These are phyloP conservation scores for Spinellus fusiger DNA, from an alignment of 192 early-diverging fungal species.

Conservation along the genomic window DNA sequence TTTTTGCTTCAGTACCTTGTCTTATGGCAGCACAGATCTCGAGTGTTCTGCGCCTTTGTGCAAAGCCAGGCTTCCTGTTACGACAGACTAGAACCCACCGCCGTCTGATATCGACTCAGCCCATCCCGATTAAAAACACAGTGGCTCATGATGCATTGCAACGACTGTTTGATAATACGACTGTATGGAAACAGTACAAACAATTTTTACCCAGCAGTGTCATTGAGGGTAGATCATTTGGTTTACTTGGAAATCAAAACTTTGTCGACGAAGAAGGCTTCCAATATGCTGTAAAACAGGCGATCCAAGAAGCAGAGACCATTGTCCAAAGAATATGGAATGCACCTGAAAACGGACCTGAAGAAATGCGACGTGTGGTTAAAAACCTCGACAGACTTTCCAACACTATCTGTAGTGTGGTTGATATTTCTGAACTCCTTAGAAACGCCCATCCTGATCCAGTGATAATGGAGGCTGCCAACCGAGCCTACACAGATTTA, in stretches of 20 bases:
- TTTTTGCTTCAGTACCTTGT: neutral
- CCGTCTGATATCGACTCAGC: too few species aligned
- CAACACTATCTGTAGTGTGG: slow-evolving; percentile 83
- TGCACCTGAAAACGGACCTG: slow-evolving; percentile 38
- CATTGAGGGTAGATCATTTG: neutral
- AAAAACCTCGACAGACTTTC: slow-evolving; percentile 85
- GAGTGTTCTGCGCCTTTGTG: too few species aligned
- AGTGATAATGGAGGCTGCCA: slow-evolving; percentile 65
- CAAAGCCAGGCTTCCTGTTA: too few species aligned
- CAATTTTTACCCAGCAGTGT: neutral
- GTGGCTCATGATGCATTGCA: slow-evolving; percentile 18
- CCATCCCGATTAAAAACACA: too few species aligned
- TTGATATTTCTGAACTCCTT: slow-evolving; percentile 91
- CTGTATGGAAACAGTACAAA: slow-evolving; percentile 23
- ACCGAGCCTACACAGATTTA: slow-evolving; percentile 66
- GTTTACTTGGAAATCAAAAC: slow-evolving; percentile 39
- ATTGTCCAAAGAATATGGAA: slow-evolving; percentile 46
- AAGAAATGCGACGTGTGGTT: slow-evolving; percentile 68
- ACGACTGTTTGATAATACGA: slow-evolving; percentile 23
- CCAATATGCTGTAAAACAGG: slow-evolving; percentile 38
- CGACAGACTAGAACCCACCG: too few species aligned
- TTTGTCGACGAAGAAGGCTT: slow-evolving; percentile 36
- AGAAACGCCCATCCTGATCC: slow-evolving; percentile 83
- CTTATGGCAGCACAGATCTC: too few species aligned
- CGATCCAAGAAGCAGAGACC: slow-evolving; percentile 42